phyloP scores from a whole-genome alignment of 495 filamentous ascomycete genomes.

The Viridothelium virens region DNA sequence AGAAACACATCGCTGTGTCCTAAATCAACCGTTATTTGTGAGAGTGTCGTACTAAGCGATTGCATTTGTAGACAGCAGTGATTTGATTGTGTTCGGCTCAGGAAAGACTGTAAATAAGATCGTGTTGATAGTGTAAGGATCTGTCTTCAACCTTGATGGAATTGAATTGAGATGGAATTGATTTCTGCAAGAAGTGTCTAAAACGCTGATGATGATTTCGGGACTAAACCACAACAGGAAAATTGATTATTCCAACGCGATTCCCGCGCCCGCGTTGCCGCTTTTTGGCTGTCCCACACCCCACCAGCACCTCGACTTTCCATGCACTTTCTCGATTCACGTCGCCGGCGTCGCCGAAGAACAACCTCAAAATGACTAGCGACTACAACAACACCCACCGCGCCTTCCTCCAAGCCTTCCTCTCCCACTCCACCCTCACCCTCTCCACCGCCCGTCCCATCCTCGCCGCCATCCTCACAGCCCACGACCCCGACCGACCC shows the following conservation, averaged over 20 bases:
- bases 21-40: too few relatives aligned
- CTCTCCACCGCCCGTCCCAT: constrained; percentile 63
- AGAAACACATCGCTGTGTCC: neutral
- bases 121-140: too few relatives aligned
- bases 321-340: neutral
- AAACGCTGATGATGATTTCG: too few relatives aligned
- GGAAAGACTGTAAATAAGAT: too few relatives aligned
- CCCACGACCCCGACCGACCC: constrained; percentile 41
- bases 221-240: constrained; percentile 2
- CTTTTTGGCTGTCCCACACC: neutral
- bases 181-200: too few relatives aligned
- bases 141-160: neutral
- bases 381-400: constrained; percentile 61
- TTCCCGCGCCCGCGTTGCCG: neutral
- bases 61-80: too few relatives aligned
- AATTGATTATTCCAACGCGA: constrained; percentile 4
- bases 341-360: neutral
- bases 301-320: neutral
- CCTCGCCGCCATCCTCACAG: constrained; percentile 66
- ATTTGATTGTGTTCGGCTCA: too few relatives aligned
- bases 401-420: constrained; percentile 88
- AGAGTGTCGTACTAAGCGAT: too few relatives aligned
- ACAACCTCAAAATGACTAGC: too few relatives aligned
- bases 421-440: constrained; percentile 68
- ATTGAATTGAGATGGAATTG: neutral